Percentiles rank a stretch among this genome's conserved stretches.
These are phyloP conservation scores for Fusarium abutilonis DNA, from an alignment of 2,329 filamentous ascomycete genomes.

Conservation along the genomic window DNA sequence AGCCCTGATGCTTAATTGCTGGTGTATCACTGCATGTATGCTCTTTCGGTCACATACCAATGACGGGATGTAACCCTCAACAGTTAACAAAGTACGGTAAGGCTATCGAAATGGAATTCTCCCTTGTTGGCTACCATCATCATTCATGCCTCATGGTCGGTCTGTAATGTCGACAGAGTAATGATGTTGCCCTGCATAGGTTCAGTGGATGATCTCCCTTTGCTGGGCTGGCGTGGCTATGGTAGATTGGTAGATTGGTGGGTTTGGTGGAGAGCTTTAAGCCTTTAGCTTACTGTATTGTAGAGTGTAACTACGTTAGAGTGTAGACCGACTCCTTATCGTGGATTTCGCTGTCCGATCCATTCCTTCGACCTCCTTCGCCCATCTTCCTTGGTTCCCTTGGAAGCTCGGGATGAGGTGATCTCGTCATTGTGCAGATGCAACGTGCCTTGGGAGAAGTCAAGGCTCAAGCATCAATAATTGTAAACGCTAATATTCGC, in stretches of 20 bases:
- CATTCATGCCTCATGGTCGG: too few species aligned
- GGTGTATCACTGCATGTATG: background rate
- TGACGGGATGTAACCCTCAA: slow-evolving; percentile 4
- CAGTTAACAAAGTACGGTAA: background rate
- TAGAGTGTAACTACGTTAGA: too few species aligned
- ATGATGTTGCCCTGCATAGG: slow-evolving; percentile 33
- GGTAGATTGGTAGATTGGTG: slow-evolving; percentile 33
- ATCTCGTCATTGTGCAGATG: slow-evolving; percentile 37
- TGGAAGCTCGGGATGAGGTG: slow-evolving; percentile 8
- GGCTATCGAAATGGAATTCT: slow-evolving; percentile 3
- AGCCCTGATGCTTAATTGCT: slow-evolving; percentile 11
- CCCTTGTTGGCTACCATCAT: slow-evolving; percentile 19
- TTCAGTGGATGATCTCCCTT: slow-evolving; percentile 25
- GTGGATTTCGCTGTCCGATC: slow-evolving; percentile 9
- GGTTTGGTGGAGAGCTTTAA: slow-evolving; percentile 17
- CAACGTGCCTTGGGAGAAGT: slow-evolving; percentile 1
- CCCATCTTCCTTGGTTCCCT: slow-evolving; percentile 13
- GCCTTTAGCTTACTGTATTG: slow-evolving; percentile 19
- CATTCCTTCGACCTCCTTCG: slow-evolving; percentile 26
- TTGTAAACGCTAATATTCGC: background rate
- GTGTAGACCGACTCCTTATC: background rate
- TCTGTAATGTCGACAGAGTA: slow-evolving; percentile 1
- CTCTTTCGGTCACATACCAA: slow-evolving; percentile 20
- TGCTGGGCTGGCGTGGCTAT: slow-evolving; percentile 28
- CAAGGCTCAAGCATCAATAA: background rate